These are phyloP conservation scores for Chondrus crispus DNA, from an alignment of 23 red algal genomes.

Conservation along the genomic window DNA sequence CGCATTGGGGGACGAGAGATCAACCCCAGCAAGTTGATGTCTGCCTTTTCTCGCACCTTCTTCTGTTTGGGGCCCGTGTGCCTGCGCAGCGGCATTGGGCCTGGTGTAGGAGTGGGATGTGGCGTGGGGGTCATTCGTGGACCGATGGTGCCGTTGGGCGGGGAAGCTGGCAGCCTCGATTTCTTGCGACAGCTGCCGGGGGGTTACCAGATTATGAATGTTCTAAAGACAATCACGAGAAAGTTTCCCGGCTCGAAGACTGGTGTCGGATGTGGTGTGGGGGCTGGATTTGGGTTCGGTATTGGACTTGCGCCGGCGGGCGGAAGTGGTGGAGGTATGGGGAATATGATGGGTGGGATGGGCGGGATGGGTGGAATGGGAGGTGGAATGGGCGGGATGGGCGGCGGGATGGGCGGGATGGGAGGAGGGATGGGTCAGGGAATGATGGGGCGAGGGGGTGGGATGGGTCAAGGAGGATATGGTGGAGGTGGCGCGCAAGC, in stretches of 20 bases:
- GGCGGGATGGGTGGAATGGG: constrained; percentile 51
- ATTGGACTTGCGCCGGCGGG: constrained; percentile 86
- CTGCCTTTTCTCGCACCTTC: constrained; percentile 73
- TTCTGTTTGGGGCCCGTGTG: constrained; percentile 95
- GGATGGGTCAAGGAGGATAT: constrained; percentile 16
- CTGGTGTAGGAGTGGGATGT: constrained; percentile 89
- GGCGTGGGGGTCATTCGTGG: constrained; percentile 88
- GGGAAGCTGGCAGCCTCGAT: constrained; percentile 38
- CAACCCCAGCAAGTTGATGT: neutral
- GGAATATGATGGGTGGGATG: neutral
- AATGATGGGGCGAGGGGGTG: constrained; percentile 4
- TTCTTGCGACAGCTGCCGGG: constrained; percentile 82
- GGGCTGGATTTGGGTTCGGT: constrained; percentile 91
- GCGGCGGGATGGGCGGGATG: neutral
- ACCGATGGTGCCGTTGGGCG: constrained; percentile 63
- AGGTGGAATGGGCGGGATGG: constrained; percentile 21
- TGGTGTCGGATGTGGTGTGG: constrained; percentile 94
- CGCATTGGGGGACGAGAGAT: neutral
- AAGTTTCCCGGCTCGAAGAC: constrained; percentile 86
- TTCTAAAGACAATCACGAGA: constrained; percentile 68
- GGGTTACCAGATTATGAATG: constrained; percentile 84
- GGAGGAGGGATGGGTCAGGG: constrained; percentile 17
- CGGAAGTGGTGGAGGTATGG: constrained; percentile 34
- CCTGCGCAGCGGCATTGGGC: constrained; percentile 78
- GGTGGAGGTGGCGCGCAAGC: constrained; percentile 7